Conservation (phyloP, 805 yeast genomes). For the Candida patagonica region DNA sequence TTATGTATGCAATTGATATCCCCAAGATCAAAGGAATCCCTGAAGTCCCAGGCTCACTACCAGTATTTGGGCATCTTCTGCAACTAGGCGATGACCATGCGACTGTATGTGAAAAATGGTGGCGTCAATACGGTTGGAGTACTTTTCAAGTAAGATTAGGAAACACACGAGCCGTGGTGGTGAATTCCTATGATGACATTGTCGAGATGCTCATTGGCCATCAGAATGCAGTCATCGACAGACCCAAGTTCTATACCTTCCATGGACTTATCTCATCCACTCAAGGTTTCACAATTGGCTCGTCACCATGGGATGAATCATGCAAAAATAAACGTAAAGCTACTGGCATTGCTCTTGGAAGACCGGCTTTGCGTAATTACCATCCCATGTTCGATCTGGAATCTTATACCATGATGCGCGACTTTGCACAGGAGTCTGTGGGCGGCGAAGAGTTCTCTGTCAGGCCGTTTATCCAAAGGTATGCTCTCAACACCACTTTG, state of each 20-base stretch:
- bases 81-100: slow-evolving; percentile 29
- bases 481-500: slow-evolving; percentile 32
- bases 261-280: slow-evolving; percentile 48
- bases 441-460: slow-evolving; percentile 21
- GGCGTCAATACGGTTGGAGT: slow-evolving; percentile 24
- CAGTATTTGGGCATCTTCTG: slow-evolving; percentile 26
- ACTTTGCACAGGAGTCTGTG: slow-evolving; percentile 19
- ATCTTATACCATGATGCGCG: slow-evolving; percentile 28
- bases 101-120: slow-evolving; percentile 24
- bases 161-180: slow-evolving; percentile 47
- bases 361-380: slow-evolving; percentile 30
- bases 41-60: slow-evolving; percentile 26
- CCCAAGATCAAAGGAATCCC: slow-evolving; percentile 27
- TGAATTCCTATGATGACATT: slow-evolving; percentile 53
- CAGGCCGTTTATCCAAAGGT: slow-evolving; percentile 29
- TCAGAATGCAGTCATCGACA: slow-evolving; percentile 48
- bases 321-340: slow-evolving; percentile 32
- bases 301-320: slow-evolving; percentile 34
- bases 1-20: slow-evolving; percentile 17
- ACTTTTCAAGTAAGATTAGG: slow-evolving; percentile 62
- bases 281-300: slow-evolving; percentile 35
- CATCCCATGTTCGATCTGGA: slow-evolving; percentile 30
- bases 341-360: slow-evolving; percentile 32
- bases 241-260: slow-evolving; percentile 61
- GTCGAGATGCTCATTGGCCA: slow-evolving; percentile 42